A percentile compares a stretch with the other conserved stretches of the same genome.
phyloP scores from a whole-genome alignment of 2,329 filamentous ascomycete genomes.

The Kalmusia sp. region DNA sequence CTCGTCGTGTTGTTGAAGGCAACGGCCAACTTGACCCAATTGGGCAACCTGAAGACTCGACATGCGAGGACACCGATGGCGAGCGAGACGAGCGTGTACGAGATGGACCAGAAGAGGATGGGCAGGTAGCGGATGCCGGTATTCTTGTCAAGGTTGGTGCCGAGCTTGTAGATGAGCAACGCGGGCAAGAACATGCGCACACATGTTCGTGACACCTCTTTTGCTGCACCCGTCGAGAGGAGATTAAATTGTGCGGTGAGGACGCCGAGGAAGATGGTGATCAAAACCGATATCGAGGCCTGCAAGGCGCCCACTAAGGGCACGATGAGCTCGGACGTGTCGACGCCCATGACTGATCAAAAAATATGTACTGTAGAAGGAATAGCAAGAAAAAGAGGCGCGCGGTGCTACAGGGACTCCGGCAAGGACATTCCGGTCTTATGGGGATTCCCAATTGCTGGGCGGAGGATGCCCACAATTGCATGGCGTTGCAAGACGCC shows the following conservation, averaged over 20 bases:
- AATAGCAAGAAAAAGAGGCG: background rate
- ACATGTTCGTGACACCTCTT: conserved; percentile 60
- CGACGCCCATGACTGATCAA: conserved; percentile 26
- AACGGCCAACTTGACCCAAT: conserved; percentile 62
- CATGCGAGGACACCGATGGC: conserved; percentile 54
- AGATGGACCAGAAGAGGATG: conserved; percentile 58
- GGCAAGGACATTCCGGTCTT: conserved; percentile 2
- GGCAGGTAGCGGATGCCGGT: conserved; percentile 58
- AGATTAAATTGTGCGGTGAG: conserved; percentile 59
- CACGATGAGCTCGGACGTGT: conserved; percentile 39
- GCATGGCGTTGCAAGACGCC: background rate
- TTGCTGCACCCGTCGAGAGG: conserved; percentile 55
- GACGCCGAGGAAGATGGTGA: conserved; percentile 56
- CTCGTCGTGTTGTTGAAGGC: conserved; percentile 66
- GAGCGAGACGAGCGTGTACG: conserved; percentile 59
- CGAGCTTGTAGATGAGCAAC: conserved; percentile 61
- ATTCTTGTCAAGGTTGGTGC: conserved; percentile 57
- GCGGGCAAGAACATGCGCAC: conserved; percentile 63
- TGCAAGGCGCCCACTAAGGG: conserved; percentile 62
- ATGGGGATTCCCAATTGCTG: background rate
- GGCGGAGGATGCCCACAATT: background rate
- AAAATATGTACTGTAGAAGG: background rate
- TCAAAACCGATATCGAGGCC: conserved; percentile 60
- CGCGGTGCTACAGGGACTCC: background rate
- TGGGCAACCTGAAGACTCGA: conserved; percentile 56